A percentile compares a stretch with the other conserved stretches of the same genome.
phyloP scores from a whole-genome alignment of 176 grass and related monocot genomes.

The Chloris gayana region DNA sequence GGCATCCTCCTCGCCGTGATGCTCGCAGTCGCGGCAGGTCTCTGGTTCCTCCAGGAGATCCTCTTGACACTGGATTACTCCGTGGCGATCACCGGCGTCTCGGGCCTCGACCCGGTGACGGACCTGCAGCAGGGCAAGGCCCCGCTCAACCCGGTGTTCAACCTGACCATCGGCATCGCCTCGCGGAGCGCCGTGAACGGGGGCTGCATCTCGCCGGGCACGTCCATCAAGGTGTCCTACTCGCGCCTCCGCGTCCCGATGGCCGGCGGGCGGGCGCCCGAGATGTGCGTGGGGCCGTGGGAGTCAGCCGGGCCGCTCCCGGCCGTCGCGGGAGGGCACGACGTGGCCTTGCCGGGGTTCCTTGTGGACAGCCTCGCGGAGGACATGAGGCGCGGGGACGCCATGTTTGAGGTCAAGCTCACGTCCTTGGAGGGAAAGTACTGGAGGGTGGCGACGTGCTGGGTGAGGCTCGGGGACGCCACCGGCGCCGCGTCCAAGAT shows the following conservation, averaged over 20 bases:
- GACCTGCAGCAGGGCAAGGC: neutral
- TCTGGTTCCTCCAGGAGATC: neutral
- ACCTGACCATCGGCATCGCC: constrained; percentile 23
- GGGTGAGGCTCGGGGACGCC: neutral
- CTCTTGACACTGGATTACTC: neutral
- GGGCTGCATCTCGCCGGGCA: neutral
- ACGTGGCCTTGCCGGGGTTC: constrained; percentile 12
- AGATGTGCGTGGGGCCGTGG: neutral
- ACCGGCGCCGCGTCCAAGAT: neutral
- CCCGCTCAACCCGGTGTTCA: constrained; percentile 28
- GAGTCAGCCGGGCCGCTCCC: neutral
- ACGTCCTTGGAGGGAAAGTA: neutral
- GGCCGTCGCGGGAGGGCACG: neutral
- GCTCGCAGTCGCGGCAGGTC: neutral
- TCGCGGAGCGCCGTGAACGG: neutral
- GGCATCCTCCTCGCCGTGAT: neutral
- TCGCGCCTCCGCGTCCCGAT: constrained; percentile 14
- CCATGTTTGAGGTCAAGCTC: constrained; percentile 21
- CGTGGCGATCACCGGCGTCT: constrained; percentile 23
- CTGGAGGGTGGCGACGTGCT: neutral
- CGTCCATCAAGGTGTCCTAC: constrained; percentile 6
- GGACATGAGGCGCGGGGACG: neutral
- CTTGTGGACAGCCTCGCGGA: constrained; percentile 10
- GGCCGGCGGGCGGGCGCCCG: neutral
- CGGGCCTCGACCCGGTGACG: constrained; percentile 22